Conservation (phyloP, 768 basidiomycete genomes). For the Mycena chlorophos region DNA sequence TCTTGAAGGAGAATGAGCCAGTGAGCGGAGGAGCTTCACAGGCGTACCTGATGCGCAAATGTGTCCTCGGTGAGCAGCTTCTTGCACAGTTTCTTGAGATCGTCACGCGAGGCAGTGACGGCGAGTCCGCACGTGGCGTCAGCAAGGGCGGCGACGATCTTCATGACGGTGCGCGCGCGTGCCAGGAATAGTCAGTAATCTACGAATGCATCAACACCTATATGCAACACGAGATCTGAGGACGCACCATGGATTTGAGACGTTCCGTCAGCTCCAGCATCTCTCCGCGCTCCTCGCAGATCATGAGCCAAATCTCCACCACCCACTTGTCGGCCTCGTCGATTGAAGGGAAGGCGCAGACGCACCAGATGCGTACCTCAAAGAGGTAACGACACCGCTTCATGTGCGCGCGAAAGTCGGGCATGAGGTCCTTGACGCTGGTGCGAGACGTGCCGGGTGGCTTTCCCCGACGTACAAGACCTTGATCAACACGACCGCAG, state of each 20-base stretch:
- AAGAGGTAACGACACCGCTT: background rate
- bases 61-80: background rate
- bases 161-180: slow-evolving; percentile 6
- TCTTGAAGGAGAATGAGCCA: background rate
- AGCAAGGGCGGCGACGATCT: slow-evolving; percentile 1
- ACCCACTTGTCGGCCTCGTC: slow-evolving; percentile 4
- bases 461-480: slow-evolving; percentile 4
- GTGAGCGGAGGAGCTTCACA: background rate
- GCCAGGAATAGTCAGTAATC: slow-evolving; percentile 8
- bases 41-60: slow-evolving; percentile 8
- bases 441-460: slow-evolving; percentile 2
- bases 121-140: slow-evolving; percentile 1
- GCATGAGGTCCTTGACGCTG: slow-evolving; percentile 1
- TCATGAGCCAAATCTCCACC: slow-evolving; percentile 12
- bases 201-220: background rate
- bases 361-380: slow-evolving; percentile 6
- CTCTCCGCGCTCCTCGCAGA: background rate
- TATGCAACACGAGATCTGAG: background rate
- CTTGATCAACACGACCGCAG: background rate
- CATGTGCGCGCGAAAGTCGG: background rate
- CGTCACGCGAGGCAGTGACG: background rate
- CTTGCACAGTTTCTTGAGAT: background rate
- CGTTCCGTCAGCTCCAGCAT: slow-evolving; percentile 10
- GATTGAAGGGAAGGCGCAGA: background rate
- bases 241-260: slow-evolving; percentile 7